A percentile compares a stretch with the other conserved stretches of the same genome.
Conservation (phyloP, 306 rosid genomes). For the Cicer pinnatifidum region DNA sequence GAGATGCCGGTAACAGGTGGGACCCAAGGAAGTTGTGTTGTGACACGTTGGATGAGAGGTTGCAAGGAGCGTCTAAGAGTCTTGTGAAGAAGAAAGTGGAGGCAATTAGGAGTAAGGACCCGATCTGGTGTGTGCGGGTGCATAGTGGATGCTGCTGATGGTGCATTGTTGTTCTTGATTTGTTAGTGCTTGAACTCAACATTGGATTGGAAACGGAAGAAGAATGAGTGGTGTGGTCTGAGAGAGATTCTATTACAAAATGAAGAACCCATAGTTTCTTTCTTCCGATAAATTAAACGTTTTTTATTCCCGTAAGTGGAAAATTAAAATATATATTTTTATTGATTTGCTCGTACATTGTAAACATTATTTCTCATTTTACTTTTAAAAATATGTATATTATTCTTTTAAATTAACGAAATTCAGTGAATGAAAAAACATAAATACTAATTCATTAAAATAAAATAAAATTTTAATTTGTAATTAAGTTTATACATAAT, state of each 20-base stretch:
- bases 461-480: too few species aligned
- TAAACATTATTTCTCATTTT: too few species aligned
- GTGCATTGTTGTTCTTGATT: slow-evolving; percentile 52
- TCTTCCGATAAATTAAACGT: too few species aligned
- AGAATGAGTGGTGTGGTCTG: neutral
- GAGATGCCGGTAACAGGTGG: slow-evolving; percentile 39
- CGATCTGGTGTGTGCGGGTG: slow-evolving; percentile 88
- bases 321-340: too few species aligned
- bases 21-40: slow-evolving; percentile 17
- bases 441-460: too few species aligned
- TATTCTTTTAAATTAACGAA: too few species aligned
- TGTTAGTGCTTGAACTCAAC: slow-evolving; percentile 61
- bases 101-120: slow-evolving; percentile 61
- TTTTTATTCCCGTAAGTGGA: too few species aligned
- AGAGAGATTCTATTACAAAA: neutral
- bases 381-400: too few species aligned
- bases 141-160: slow-evolving; percentile 53
- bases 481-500: too few species aligned
- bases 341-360: too few species aligned
- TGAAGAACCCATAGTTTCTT: neutral
- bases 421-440: too few species aligned
- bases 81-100: slow-evolving; percentile 73
- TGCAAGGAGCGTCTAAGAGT: slow-evolving; percentile 57
- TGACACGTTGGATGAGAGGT: slow-evolving; percentile 41
- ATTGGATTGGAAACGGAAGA: slow-evolving; percentile 14